Evolutionary conservation across 176 grass and related monocot species (phyloP), one percentile per base, ranked within the genome.

Genomic region (Panicum miliaceum): DNA sequence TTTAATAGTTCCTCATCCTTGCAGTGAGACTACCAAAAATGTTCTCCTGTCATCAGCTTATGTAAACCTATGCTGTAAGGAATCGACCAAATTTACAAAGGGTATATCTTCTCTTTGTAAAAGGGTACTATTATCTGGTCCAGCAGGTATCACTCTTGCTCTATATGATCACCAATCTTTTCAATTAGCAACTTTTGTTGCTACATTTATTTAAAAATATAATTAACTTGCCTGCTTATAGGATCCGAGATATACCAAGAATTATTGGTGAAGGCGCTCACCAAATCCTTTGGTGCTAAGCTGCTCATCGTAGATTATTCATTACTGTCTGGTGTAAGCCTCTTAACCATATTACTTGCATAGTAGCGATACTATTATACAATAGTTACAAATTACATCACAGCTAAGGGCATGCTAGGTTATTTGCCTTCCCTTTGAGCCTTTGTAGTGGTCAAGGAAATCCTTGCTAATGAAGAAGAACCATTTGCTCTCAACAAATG

Each of bases 241-340:
- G 96, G 96, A 38, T 91, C 93, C 83, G 96, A 98, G 71, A 98
- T 98, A 63, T 98, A 98, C 89, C 93, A 93, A 89, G 96, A 98
- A 85, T 90, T 66, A 66, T 84, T 95, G 81, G 89, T 95, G 65
- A 98, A 93, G 81, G 87, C 91, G 69, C 93, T 98, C 36, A 72
- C 93, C 66, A 95, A 98, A 79, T 79, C 91, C 71, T 98, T 98
- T 58, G 77, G 69, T 81, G 96, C 96, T 86, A 92, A 90, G 75
- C 79, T 98, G 82, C 91, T 98, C 47, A 63, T 92, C 11, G 56
- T 98, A 79, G 96, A 98, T 89, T 92, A 87, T 61, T 84, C 81
- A 34, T 63, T 88, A 61, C 64, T 98, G 80, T 81, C 73, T 48
- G 84, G 91, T 85, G 96, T 98, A 98, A 90, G 90, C 54, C 58